Evolutionary conservation across 1,284 basidiomycete genomes (phyloP).

Genomic region (Malassezia caprae): DNA sequence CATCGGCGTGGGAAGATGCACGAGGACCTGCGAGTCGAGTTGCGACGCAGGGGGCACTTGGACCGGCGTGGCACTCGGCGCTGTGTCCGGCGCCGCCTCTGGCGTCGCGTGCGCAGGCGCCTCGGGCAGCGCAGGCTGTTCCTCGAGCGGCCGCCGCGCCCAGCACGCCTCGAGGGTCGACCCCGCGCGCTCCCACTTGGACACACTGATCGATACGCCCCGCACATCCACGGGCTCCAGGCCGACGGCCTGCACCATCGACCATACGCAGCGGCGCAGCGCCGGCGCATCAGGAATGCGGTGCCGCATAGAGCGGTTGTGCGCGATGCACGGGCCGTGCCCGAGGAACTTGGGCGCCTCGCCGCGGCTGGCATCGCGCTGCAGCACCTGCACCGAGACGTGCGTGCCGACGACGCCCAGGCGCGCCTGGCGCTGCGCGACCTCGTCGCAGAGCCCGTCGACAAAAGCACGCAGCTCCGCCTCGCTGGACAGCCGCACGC

Average conservation of each 20-base stretch:
- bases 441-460: slow-evolving; percentile 30
- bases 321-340: slow-evolving; percentile 74
- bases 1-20: slow-evolving; percentile 25
- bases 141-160: background rate
- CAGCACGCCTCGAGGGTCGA: slow-evolving; percentile 19
- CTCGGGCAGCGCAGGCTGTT: background rate
- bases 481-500: slow-evolving; percentile 76
- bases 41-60: slow-evolving; percentile 35
- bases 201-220: slow-evolving; percentile 86
- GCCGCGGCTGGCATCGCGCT: slow-evolving; percentile 68
- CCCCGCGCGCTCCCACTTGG: slow-evolving; percentile 58
- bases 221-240: slow-evolving; percentile 76
- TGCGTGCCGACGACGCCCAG: slow-evolving; percentile 69
- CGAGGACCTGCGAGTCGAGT: slow-evolving; percentile 27
- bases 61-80: slow-evolving; percentile 22
- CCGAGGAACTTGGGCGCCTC: slow-evolving; percentile 97
- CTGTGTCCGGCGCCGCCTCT: background rate
- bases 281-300: slow-evolving; percentile 53
- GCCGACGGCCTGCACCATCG: slow-evolving; percentile 61
- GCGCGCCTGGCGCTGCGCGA: slow-evolving; percentile 33
- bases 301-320: slow-evolving; percentile 64
- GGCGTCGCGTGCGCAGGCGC: slow-evolving; percentile 1
- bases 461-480: slow-evolving; percentile 60
- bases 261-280: slow-evolving; percentile 70
- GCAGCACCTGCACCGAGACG: slow-evolving; percentile 69